Base-by-base conservation (phyloP, 768 basidiomycete species). In the Pulveroboletus sp. region DNA sequence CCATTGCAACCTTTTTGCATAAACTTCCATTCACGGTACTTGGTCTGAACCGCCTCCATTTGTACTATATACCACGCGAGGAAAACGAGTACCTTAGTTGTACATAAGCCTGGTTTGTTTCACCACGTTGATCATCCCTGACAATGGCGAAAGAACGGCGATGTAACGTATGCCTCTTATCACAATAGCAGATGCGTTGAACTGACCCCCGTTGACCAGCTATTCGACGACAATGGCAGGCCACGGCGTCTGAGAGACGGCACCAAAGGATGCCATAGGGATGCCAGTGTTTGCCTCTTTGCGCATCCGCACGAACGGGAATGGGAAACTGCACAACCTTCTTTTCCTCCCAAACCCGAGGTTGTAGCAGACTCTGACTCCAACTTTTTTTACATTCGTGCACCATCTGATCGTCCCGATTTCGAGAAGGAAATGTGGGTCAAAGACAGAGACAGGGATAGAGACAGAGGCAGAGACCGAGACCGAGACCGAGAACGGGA, bases 221-320 rank as follows among this genome's bases (percentile, higher is more conserved):
- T 69, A 14, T 68, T 43, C 29, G 66, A 68, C 20, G 66, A 68
- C 42, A 33, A 58, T 19, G 66, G 66, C 8, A 51, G 27, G 39
- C 51, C 64, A 11, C 62, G 66, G 20, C 55, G 49, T 14, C 21
- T 53, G 34, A 64, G 6, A 40, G 47, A 56, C 16, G 60, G 64
- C 3, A 49, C 45, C 7, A 52, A 11, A 40, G 66, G 66, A 2
- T 68, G 66, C 36, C 12, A 0, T 10, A 57, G 57, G 27, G 52
- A 53, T 36, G 60, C 52, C 36, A 54, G 43, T 34, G 49, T 19
- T n/a, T 68, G 66, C 42, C 40, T n/a, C 34, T 68, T 67, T 25
- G 69, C 42, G 13, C 67, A 68, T 23, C 72, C 72, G 6, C 55
- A 56, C 45, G 63, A 70, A 24, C 62, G 64, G 2, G 52, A 52